Percentiles rank a stretch among this genome's conserved stretches.
Evolutionary conservation across 2,329 filamentous ascomycete genomes (phyloP).

Genomic region (Botrytis porri): DNA sequence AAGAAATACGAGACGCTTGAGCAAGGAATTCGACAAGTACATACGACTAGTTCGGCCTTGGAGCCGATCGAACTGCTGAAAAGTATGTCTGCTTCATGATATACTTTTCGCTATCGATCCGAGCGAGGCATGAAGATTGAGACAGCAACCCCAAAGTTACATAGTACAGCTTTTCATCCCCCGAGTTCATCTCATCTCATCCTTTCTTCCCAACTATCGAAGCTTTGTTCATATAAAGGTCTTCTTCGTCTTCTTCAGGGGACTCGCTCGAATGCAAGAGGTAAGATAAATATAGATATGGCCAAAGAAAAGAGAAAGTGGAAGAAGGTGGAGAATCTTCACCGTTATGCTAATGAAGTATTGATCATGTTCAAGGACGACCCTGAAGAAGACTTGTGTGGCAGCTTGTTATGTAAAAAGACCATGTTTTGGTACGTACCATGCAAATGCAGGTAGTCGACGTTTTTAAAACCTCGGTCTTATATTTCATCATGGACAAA

Average conservation of each 20-base stretch:
- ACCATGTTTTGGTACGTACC: not conserved
- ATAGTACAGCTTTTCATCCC: not conserved
- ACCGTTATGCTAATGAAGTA: slow-evolving; percentile 4
- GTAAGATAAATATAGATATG: slow-evolving; percentile 15
- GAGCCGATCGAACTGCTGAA: not conserved
- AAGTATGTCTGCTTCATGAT: slow-evolving; percentile 8
- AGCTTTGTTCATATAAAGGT: slow-evolving; percentile 13
- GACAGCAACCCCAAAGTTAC: not conserved
- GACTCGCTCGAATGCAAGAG: not conserved
- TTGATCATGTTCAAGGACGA: not conserved
- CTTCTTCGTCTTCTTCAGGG: not conserved
- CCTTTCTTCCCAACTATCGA: slow-evolving; percentile 6
- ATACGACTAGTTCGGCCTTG: not conserved
- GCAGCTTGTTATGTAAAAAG: not conserved
- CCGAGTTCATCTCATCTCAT: slow-evolving; percentile 20
- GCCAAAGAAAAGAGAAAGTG: slow-evolving; percentile 10
- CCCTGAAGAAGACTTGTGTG: not conserved
- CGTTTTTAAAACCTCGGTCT: not conserved
- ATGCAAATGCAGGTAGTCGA: not conserved
- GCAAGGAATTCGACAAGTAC: not conserved
- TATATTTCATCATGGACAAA: not conserved
- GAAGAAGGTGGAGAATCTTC: not conserved
- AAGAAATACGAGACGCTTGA: not conserved
- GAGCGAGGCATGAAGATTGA: not conserved
- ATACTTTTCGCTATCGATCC: not conserved